phyloP scores from a whole-genome alignment of 306 rosid genomes.

The Vachellia collinsii region DNA sequence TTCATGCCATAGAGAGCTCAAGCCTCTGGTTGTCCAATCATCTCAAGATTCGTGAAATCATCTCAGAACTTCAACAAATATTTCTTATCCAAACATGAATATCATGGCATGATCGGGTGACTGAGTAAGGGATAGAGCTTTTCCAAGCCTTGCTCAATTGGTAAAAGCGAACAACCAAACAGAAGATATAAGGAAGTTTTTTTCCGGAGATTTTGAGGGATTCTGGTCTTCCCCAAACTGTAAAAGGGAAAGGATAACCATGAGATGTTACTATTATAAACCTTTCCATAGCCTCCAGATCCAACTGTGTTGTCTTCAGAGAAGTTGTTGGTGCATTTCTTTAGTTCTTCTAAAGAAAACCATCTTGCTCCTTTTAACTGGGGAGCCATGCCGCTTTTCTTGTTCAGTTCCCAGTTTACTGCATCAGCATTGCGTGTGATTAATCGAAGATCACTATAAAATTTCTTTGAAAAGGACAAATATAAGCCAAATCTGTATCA shows the following conservation, averaged over 20 bases:
- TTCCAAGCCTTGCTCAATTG: not conserved
- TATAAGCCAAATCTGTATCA: slow-evolving; percentile 25
- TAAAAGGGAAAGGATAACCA: not conserved
- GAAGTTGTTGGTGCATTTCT: slow-evolving; percentile 62
- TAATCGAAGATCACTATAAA: slow-evolving; percentile 18
- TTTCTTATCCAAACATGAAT: not conserved
- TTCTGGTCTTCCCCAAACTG: not conserved
- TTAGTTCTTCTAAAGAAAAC: slow-evolving; percentile 74
- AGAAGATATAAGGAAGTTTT: not conserved
- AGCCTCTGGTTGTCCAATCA: not conserved
- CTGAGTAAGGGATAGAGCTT: too few relatives aligned
- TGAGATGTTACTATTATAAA: slow-evolving; percentile 28
- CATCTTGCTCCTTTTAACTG: slow-evolving; percentile 69
- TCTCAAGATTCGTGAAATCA: not conserved
- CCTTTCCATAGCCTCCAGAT: slow-evolving; percentile 90
- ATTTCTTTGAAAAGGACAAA: slow-evolving; percentile 24
- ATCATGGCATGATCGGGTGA: too few relatives aligned
- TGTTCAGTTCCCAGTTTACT: slow-evolving; percentile 57
- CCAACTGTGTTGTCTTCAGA: slow-evolving; percentile 50
- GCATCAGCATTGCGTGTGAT: slow-evolving; percentile 37
- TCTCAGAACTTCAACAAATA: not conserved
- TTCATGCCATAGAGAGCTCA: not conserved
- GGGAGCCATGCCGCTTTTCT: slow-evolving; percentile 56
- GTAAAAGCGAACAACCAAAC: slow-evolving; percentile 8
- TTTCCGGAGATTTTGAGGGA: slow-evolving; percentile 4